These are phyloP conservation scores for Trametes maxima DNA, from an alignment of 768 basidiomycete species.

Conservation along the genomic window DNA sequence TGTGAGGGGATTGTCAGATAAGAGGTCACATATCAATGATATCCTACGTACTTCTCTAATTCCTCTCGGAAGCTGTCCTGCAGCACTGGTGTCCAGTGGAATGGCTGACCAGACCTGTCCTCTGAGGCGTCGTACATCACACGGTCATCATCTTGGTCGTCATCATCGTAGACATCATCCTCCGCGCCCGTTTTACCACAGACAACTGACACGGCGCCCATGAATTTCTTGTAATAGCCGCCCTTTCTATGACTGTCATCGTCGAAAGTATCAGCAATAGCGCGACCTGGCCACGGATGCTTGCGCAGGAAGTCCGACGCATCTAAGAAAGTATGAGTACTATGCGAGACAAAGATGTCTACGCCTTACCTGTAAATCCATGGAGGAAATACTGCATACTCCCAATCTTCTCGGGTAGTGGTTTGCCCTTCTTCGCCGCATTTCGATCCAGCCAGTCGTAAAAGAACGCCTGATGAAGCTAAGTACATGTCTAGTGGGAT, in stretches of 20 bases:
- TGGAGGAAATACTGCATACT: slow-evolving; percentile 89
- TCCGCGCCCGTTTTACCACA: slow-evolving; percentile 83
- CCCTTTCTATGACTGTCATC: slow-evolving; percentile 80
- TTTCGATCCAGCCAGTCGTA: slow-evolving; percentile 90
- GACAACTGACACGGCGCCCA: slow-evolving; percentile 72
- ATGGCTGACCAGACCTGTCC: slow-evolving; percentile 57
- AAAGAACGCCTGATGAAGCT: slow-evolving; percentile 69
- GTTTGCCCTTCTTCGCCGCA: slow-evolving; percentile 81
- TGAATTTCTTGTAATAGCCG: slow-evolving; percentile 63
- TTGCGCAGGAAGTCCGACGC: slow-evolving; percentile 85
- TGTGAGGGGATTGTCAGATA: slow-evolving; percentile 34
- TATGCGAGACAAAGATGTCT: not conserved
- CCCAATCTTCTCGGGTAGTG: slow-evolving; percentile 85
- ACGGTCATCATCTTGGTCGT: slow-evolving; percentile 75
- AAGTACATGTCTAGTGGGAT: not conserved
- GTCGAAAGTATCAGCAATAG: slow-evolving; percentile 84
- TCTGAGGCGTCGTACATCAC: slow-evolving; percentile 69
- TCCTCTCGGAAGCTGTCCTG: slow-evolving; percentile 87
- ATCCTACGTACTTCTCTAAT: slow-evolving; percentile 71
- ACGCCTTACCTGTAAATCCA: slow-evolving; percentile 66
- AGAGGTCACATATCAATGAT: not conserved
- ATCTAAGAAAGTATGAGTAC: slow-evolving; percentile 46
- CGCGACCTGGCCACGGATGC: slow-evolving; percentile 86
- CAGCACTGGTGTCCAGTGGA: slow-evolving; percentile 80
- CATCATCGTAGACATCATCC: slow-evolving; percentile 67